A percentile compares a stretch with the other conserved stretches of the same genome.
phyloP scores from a whole-genome alignment of 2,329 filamentous ascomycete species.

The Verticillium nubilum region DNA sequence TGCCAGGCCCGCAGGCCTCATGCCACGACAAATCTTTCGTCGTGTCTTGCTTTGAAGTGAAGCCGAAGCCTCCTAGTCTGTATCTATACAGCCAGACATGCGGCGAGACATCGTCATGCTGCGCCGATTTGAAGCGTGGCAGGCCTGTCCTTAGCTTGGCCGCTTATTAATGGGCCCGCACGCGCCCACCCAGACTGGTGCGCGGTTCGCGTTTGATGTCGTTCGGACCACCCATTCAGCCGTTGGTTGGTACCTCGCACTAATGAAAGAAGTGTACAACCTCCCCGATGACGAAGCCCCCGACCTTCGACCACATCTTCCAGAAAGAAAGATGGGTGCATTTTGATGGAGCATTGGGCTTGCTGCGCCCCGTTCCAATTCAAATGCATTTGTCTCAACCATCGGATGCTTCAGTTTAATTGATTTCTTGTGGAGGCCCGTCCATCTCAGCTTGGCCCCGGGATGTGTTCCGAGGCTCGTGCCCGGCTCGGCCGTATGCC shows the following conservation, averaged over 20 bases:
- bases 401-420: slow-evolving; percentile 12
- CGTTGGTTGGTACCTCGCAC: background rate
- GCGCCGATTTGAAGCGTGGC: background rate
- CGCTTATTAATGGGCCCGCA: background rate
- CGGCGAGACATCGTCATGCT: background rate
- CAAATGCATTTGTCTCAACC: slow-evolving; percentile 7
- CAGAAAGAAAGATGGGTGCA: background rate
- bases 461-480: background rate
- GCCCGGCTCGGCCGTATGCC: background rate
- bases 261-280: background rate
- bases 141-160: background rate
- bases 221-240: background rate
- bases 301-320: background rate
- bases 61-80: background rate
- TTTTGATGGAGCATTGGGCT: slow-evolving; percentile 6
- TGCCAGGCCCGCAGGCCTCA: background rate
- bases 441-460: background rate
- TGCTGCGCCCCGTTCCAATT: slow-evolving; percentile 6
- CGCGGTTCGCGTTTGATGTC: background rate
- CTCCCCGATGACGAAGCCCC: background rate
- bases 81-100: background rate
- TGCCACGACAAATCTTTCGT: background rate
- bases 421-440: slow-evolving; percentile 5
- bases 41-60: background rate
- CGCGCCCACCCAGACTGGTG: background rate